These are phyloP conservation scores for Fusarium sp. DNA, from an alignment of 2,329 filamentous ascomycete genomes.

Conservation along the genomic window DNA sequence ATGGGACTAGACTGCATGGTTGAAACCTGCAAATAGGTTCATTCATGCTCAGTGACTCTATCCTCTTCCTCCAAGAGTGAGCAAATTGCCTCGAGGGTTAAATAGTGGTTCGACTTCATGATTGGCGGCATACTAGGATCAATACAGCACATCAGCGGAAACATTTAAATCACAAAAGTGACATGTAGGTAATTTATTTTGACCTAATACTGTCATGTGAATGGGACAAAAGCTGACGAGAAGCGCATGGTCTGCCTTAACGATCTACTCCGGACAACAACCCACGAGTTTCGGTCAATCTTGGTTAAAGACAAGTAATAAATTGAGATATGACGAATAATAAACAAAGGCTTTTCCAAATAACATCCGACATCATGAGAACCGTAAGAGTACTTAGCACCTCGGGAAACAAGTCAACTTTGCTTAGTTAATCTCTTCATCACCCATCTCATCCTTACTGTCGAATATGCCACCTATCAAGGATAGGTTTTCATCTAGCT, in stretches of 20 bases:
- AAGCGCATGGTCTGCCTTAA: not conserved
- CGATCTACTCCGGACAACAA: not conserved
- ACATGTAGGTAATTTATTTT: not conserved
- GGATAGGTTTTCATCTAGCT: not conserved
- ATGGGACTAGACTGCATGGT: not conserved
- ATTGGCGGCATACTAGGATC: not conserved
- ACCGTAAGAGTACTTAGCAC: not conserved
- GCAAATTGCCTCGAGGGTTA: too few species aligned
- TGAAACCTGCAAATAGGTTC: not conserved
- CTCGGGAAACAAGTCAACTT: not conserved
- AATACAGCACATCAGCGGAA: not conserved
- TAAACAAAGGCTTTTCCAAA: not conserved
- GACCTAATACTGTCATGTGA: not conserved
- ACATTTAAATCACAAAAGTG: not conserved
- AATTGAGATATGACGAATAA: not conserved
- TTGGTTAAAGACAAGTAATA: not conserved
- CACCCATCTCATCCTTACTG: not conserved
- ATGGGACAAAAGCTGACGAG: not conserved
- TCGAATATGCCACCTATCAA: conserved; percentile 16
- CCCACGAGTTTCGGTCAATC: not conserved
- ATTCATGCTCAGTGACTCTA: too few species aligned
- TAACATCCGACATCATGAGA: not conserved
- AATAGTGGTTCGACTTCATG: not conserved
- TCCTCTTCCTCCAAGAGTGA: too few species aligned
- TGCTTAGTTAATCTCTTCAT: not conserved